Base-by-base conservation (phyloP, 148 eudicot species). In the Fallopia convolvulus region DNA sequence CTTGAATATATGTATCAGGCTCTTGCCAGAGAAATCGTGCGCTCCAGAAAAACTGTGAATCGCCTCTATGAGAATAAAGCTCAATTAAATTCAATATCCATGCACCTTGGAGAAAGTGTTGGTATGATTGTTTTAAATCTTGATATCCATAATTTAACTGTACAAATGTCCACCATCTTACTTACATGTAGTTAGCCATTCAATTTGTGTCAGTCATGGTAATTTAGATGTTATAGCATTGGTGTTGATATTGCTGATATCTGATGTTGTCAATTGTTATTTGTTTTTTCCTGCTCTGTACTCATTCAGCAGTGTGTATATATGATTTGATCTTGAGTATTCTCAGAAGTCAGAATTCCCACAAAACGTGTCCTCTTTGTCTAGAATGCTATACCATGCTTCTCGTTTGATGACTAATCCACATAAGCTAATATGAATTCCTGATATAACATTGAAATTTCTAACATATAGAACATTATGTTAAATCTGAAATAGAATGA, bases 21-120 rank as follows among this genome's bases (percentile, higher is more conserved):
- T 73, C 99, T 95, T 75, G 99, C 99, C 14, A 91, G 81, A 83
- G 99, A 95, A 88, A 75, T 95, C 80, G 97, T 95, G 86, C 85
- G 82, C 75, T 89, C 99, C 48, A 91, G 96, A 58, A 85, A 77
- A 84, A 91, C 97, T 77, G 99, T 95, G 81, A 95, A 95, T 83
- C 99, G 97, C 41, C 92, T 95, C 72, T 86, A 92, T 80, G 99
- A 95, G 83, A 95, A 95, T 79, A 95, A 91, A 85, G 99, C 99
- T 56, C 99, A 95, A 77, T 82, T 95, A 77, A 95, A 95, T 83
- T 95, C 99, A 70, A 91, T 95, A 82, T 95, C 99, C 72, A 95
- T 95, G 99, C 99, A 95, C 83, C 97, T 95, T 36, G 99, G 99
- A 72, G 99, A 95, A 85, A 95, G 99, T 82, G 99, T 95, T 81